Conservation (phyloP, 2,329 filamentous ascomycete genomes). For the Fusarium lateritium region DNA sequence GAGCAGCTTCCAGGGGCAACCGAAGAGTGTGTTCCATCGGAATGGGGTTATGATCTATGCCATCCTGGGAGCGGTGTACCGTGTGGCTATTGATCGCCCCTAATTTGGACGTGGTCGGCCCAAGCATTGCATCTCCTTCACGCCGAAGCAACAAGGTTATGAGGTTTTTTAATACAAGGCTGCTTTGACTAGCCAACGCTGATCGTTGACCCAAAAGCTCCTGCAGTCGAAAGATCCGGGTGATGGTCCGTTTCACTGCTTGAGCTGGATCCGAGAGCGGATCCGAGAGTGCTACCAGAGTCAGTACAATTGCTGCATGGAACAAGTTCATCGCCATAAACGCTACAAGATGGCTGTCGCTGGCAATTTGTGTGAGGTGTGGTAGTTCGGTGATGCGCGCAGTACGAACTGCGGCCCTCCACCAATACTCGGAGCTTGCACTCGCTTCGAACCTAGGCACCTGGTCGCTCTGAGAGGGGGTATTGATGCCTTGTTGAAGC, state of each 20-base stretch:
- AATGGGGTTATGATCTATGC: neutral
- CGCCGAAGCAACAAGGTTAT: neutral
- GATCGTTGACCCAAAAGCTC: neutral
- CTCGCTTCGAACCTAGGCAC: neutral
- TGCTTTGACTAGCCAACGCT: neutral
- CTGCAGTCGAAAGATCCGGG: neutral
- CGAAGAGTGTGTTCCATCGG: neutral
- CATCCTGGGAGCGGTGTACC: neutral
- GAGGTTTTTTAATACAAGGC: neutral
- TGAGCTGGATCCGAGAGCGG: neutral
- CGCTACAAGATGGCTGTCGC: neutral
- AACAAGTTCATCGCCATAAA: constrained; percentile 1
- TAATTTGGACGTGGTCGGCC: neutral
- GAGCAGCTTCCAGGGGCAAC: neutral
- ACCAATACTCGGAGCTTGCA: constrained; percentile 3
- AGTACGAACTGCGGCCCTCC: neutral
- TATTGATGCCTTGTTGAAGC: too few species aligned
- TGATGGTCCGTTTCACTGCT: constrained; percentile 2
- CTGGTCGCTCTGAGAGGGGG: neutral
- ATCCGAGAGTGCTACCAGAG: neutral
- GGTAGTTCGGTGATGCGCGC: neutral
- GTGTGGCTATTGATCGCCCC: neutral
- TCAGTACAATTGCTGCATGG: neutral
- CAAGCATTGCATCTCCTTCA: neutral
- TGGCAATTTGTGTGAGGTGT: neutral